These are phyloP conservation scores for Xylaria sp. DNA, from an alignment of 2,329 filamentous ascomycete genomes.

Conservation along the genomic window DNA sequence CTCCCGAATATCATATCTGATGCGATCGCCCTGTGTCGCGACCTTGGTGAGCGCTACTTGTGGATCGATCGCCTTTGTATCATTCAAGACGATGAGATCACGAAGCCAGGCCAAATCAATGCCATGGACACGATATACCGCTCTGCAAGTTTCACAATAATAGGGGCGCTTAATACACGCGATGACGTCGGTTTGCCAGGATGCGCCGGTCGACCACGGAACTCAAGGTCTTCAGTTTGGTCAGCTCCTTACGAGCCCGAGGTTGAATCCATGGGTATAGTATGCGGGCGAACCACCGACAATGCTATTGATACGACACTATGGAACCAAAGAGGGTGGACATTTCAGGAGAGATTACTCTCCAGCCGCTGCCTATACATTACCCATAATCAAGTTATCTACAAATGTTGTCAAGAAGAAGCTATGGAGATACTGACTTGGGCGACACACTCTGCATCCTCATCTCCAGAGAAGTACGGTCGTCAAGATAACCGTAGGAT, in stretches of 20 bases:
- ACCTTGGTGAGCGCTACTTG: conserved; percentile 33
- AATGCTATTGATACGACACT: conserved; percentile 13
- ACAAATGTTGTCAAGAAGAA: conserved; percentile 31
- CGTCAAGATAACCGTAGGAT: background rate
- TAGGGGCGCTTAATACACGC: conserved; percentile 1
- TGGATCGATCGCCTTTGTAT: conserved; percentile 38
- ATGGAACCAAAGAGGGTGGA: conserved; percentile 36
- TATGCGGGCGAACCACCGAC: background rate
- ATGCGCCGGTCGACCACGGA: background rate
- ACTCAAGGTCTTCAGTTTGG: background rate
- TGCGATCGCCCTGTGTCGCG: conserved; percentile 28
- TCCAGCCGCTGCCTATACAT: conserved; percentile 32
- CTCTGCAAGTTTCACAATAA: conserved; percentile 1
- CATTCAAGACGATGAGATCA: conserved; percentile 27
- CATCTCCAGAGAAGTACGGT: background rate
- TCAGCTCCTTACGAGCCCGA: background rate
- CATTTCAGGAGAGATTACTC: conserved; percentile 35
- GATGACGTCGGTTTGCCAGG: conserved; percentile 1
- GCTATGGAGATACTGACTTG: conserved; percentile 33
- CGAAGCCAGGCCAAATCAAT: conserved; percentile 27
- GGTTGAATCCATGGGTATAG: background rate
- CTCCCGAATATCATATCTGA: conserved; percentile 28
- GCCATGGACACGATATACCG: conserved; percentile 4
- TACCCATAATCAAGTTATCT: conserved; percentile 32
- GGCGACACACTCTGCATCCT: background rate